Evolutionary conservation across 1,284 basidiomycete genomes (phyloP), one percentile per base, ranked within the genome.

Genomic region (Laetiporus sulphureus): DNA sequence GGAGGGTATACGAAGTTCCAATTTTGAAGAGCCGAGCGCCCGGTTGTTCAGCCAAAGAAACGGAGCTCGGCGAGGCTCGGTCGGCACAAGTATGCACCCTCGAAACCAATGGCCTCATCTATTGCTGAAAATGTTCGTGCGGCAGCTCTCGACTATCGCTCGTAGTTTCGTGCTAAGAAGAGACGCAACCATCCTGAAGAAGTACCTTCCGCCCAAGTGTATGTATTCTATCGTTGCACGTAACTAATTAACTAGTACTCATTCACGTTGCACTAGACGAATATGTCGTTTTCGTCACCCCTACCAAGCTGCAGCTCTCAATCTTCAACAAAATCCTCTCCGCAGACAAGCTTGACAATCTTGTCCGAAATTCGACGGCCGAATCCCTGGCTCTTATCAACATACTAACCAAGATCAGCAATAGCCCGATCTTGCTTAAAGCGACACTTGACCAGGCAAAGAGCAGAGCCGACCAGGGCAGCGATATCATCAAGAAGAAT

Each of bases 201-300:
- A 84, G 46, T 91, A 89, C 55, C 67, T 99, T 11, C 95, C 94
- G 11, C 91, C 95, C 0, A 97, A 96, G 68, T 71, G 91, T 91
- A 54, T 54, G 82, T 65, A 23, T 7, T 34, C 46, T 23, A 22
- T 29, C 27, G 27, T 20, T 16, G 10, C 15, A 20, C 21, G 5
- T 36, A 21, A 8, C 34, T 8, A 8, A 22, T 40, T 16, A 18
- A 3, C 24, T 6, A 5, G 12, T 1, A 7, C 11, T 13, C 12
- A 18, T 19, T 45, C 32, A 19, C 21, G 22, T 24, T 16, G 23
- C 15, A 18, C n/a, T 50, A 95, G 92, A 87, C 56, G 93, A 97
- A 79, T 96, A 94, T 57, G 86, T 94, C 10, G 81, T 97, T 5
- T 97, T 96, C 59, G 73, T 95, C 20, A 83, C 81, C 2, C 92